Evolutionary conservation across 129 eudicot species (phyloP).

Genomic region (Smallanthus sonchifolius): DNA sequence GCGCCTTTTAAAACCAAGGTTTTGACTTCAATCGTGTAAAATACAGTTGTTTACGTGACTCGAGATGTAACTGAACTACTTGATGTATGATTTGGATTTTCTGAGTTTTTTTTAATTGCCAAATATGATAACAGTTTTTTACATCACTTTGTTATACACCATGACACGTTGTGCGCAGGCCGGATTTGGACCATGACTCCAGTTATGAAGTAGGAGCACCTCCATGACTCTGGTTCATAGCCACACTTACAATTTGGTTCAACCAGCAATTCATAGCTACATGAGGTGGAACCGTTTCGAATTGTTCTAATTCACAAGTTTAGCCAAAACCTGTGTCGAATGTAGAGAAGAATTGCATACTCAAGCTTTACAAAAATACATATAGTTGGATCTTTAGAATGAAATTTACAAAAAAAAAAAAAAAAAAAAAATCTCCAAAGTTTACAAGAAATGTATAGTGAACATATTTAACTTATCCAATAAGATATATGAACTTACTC

Average conservation of each 20-base stretch:
- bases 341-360: neutral
- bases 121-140: neutral
- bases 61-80: neutral
- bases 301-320: neutral
- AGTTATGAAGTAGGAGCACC: neutral
- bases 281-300: neutral
- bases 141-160: neutral
- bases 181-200: neutral
- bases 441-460: slow-evolving; percentile 14
- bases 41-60: too few species aligned
- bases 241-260: neutral
- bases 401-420: neutral
- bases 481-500: slow-evolving; percentile 5
- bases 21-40: neutral
- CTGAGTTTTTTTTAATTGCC: neutral
- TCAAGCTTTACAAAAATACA: neutral
- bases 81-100: neutral
- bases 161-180: neutral
- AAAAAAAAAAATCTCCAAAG: neutral
- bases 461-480: neutral
- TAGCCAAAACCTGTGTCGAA: neutral
- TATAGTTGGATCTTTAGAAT: neutral
- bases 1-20: neutral
- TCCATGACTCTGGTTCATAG: neutral
- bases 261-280: neutral